Evolutionary conservation across 1,139 yeast species (phyloP).

Genomic region (Arxiozyma telluris): DNA sequence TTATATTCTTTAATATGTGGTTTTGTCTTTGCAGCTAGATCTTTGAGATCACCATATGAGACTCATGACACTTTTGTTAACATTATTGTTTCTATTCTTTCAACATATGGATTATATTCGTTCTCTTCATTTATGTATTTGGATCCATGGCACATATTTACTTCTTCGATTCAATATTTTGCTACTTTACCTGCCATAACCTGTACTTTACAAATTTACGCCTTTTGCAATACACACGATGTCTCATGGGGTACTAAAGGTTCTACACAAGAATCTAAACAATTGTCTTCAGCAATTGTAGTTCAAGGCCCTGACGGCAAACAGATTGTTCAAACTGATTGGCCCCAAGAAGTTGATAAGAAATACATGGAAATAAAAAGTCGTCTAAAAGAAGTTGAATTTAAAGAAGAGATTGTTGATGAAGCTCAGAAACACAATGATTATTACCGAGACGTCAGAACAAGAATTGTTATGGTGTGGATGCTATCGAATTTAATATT

Average conservation of each 20-base stretch:
- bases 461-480: conserved; percentile 91
- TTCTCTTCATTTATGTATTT: conserved; percentile 70
- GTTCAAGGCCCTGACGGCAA: conserved; percentile 45
- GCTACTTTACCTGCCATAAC: conserved; percentile 84
- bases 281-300: conserved; percentile 55
- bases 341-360: conserved; percentile 67
- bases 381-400: conserved; percentile 52
- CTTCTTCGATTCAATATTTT: conserved; percentile 80
- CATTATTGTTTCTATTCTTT: conserved; percentile 71
- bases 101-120: conserved; percentile 87
- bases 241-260: conserved; percentile 98
- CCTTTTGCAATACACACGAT: conserved; percentile 70
- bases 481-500: conserved; percentile 69
- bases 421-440: conserved; percentile 58
- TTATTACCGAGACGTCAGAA: conserved; percentile 87
- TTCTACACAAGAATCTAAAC: conserved; percentile 64
- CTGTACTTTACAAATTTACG: conserved; percentile 84
- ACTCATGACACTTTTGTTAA: conserved; percentile 52
- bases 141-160: conserved; percentile 91
- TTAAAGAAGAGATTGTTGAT: conserved; percentile 30
- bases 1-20: conserved; percentile 78
- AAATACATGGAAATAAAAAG: conserved; percentile 69
- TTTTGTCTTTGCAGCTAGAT: conserved; percentile 59
- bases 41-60: conserved; percentile 39
- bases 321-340: conserved; percentile 69